Conservation (phyloP, 257 asterid species). For the Haberlea rhodopensis region DNA sequence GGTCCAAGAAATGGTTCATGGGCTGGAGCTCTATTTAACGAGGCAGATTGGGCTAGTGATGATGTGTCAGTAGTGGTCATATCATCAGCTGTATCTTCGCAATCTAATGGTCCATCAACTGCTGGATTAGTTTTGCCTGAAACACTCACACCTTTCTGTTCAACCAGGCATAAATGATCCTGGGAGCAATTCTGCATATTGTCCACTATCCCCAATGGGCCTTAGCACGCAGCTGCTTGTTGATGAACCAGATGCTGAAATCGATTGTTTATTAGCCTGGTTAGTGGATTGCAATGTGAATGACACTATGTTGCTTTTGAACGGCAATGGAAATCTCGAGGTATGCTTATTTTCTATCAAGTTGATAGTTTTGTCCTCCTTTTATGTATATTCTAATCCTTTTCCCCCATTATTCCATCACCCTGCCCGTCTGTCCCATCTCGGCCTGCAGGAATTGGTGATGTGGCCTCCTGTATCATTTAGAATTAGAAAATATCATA, state of each 20-base stretch:
- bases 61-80: neutral
- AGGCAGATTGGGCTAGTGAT: slow-evolving; percentile 46
- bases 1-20: slow-evolving; percentile 53
- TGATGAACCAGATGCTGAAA: slow-evolving; percentile 22
- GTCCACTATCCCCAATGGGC: neutral
- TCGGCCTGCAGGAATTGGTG: too few relatives aligned
- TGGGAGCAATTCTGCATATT: slow-evolving; percentile 15
- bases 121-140: neutral
- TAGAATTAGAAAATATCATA: neutral
- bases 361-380: neutral
- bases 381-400: too few relatives aligned
- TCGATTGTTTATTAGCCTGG: slow-evolving; percentile 22
- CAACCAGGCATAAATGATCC: slow-evolving; percentile 10
- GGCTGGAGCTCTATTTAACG: slow-evolving; percentile 48
- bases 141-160: neutral
- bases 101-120: slow-evolving; percentile 18
- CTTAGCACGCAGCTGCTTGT: neutral
- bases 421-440: too few relatives aligned
- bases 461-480: neutral
- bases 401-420: too few relatives aligned
- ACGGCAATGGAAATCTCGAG: slow-evolving; percentile 27
- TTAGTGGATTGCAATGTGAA: slow-evolving; percentile 11
- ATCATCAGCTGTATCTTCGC: slow-evolving; percentile 16
- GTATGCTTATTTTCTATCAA: slow-evolving; percentile 9
- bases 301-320: slow-evolving; percentile 2